A percentile compares a stretch with the other conserved stretches of the same genome.
These are phyloP conservation scores for Centrapalus pauciflorus DNA, from an alignment of 129 eudicot species.

Conservation along the genomic window DNA sequence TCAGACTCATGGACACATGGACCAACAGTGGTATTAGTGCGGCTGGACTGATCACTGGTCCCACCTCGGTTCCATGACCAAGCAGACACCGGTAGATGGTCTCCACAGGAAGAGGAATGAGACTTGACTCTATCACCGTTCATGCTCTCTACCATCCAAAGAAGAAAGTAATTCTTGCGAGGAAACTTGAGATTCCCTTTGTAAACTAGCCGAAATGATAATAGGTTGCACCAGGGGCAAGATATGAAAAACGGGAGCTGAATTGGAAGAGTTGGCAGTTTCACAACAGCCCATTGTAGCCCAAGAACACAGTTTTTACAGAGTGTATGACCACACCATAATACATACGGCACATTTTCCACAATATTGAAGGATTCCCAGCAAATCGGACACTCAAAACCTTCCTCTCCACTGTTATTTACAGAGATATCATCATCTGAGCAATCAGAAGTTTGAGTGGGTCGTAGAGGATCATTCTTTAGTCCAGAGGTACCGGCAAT, in stretches of 20 bases:
- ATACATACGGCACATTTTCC: conserved; percentile 53
- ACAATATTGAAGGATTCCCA: conserved; percentile 64
- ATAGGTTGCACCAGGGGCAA: conserved; percentile 62
- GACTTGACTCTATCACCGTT: conserved; percentile 49
- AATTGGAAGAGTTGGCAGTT: conserved; percentile 49
- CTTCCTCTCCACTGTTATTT: conserved; percentile 49
- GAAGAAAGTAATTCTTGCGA: conserved; percentile 47
- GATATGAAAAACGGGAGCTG: conserved; percentile 59
- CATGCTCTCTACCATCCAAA: conserved; percentile 71
- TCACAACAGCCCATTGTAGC: conserved; percentile 52
- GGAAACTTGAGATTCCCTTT: conserved; percentile 52
- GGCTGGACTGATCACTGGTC: conserved; percentile 10
- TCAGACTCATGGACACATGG: conserved; percentile 14
- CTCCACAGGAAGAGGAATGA: conserved; percentile 35
- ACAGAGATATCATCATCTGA: conserved; percentile 56
- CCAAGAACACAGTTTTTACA: conserved; percentile 58
- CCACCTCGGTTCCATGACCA: conserved; percentile 34
- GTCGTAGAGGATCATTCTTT: conserved; percentile 16
- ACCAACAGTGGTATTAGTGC: not conserved
- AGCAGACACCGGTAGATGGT: conserved; percentile 23
- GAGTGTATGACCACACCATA: conserved; percentile 68
- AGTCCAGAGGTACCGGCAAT: conserved; percentile 26
- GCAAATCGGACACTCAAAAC: conserved; percentile 58
- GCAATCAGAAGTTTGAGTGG: conserved; percentile 32
- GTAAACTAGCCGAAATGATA: conserved; percentile 46